Evolutionary conservation across 495 filamentous ascomycete species (phyloP).

Genomic region (Podospora pseudopauciseta): DNA sequence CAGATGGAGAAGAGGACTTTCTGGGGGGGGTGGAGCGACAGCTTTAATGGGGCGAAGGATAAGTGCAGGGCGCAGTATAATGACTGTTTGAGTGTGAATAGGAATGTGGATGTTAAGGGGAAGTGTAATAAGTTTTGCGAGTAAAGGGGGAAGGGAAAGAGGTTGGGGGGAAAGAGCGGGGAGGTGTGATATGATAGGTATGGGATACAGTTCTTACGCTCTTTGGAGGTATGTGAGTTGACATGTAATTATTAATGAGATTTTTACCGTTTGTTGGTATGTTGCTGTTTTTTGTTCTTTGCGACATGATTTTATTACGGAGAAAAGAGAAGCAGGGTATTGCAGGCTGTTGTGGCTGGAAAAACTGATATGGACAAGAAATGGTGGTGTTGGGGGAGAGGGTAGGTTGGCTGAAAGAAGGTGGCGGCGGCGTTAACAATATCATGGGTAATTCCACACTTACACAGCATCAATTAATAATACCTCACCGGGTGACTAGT

Average conservation of each 20-base stretch:
- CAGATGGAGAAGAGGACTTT: constrained; percentile 18
- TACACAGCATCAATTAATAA: not conserved
- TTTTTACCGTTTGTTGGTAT: not conserved
- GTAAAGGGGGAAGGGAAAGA: constrained; percentile 21
- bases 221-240: constrained; percentile 1
- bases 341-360: too few relatives aligned
- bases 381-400: not conserved
- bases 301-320: not conserved
- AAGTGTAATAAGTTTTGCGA: constrained; percentile 27
- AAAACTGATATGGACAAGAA: too few relatives aligned
- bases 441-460: not conserved
- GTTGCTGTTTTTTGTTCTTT: not conserved
- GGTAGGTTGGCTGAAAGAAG: not conserved
- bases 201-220: constrained; percentile 17
- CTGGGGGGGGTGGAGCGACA: constrained; percentile 24
- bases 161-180: not conserved
- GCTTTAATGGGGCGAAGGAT: constrained; percentile 27
- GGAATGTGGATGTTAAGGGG: constrained; percentile 12
- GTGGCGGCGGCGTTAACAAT: not conserved
- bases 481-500: not conserved
- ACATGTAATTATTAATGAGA: not conserved
- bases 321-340: too few relatives aligned
- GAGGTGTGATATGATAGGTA: not conserved
- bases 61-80: constrained; percentile 42
- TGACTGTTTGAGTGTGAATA: constrained; percentile 34